phyloP scores from a whole-genome alignment of 441 rosid species.

The Erysimum pusillum region DNA sequence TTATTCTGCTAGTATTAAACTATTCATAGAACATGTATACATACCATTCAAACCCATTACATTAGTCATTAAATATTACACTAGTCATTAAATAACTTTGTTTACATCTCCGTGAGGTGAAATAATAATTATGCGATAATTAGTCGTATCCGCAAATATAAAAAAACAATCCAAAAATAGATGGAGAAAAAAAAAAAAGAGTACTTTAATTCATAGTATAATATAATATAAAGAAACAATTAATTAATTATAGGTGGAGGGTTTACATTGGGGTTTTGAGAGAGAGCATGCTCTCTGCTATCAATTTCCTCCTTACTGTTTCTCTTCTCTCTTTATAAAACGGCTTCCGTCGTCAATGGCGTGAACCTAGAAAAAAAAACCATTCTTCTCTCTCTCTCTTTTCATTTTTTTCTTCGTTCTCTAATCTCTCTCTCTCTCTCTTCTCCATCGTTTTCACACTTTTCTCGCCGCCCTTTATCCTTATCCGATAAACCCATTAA shows the following conservation, averaged over 20 bases:
- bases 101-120: too few species aligned
- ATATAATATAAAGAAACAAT: background rate
- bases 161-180: background rate
- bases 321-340: constrained; percentile 42
- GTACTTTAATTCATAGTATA: too few species aligned
- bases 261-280: constrained; percentile 46
- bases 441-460: constrained; percentile 37
- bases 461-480: constrained; percentile 42
- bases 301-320: background rate
- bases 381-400: constrained; percentile 6
- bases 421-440: constrained; percentile 7
- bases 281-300: constrained; percentile 5
- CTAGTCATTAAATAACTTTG: too few species aligned
- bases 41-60: too few species aligned
- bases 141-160: constrained; percentile 31
- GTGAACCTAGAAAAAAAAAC: constrained; percentile 2
- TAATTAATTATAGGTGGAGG: constrained; percentile 35
- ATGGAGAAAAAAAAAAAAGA: too few species aligned
- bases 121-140: background rate
- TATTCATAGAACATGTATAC: too few species aligned
- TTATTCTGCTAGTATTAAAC: too few species aligned
- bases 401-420: background rate
- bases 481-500: constrained; percentile 35
- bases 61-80: too few species aligned
- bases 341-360: constrained; percentile 53